Base-by-base conservation (phyloP, 2,329 filamentous ascomycete genomes). In the Aureobasidium leucospermi region DNA sequence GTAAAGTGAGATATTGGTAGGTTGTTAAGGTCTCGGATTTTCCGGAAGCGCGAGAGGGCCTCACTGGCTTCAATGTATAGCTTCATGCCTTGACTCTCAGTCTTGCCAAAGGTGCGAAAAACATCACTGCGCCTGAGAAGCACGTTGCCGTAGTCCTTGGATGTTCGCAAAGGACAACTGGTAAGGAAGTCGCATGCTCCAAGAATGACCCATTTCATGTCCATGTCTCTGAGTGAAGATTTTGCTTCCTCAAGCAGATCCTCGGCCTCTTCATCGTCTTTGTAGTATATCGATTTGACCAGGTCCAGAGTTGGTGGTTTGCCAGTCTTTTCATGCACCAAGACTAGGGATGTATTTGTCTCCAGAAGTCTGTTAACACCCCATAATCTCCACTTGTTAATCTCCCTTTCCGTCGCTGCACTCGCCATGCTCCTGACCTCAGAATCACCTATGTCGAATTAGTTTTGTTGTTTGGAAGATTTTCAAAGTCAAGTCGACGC, bases 321-420 rank as follows among this genome's bases (percentile, higher is more conserved):
- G 52, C 41, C 41, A 11, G 45, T 34, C 31, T 23, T 13, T 45
- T 36, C 52, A n/a, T 45, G 52, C n/a, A 15, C 16, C 42, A 46
- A 15, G 13, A 16, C n/a, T 8, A 45, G 31, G 6, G 41, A n/a
- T 8, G 52, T 13, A 13, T 56, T 46, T 1, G 15, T 9, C 3
- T 58, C 43, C 3, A 58, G 23, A n/a, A 58, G 31, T 8, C 23
- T 47, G 32, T 58, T 58, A 23, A 48, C 28, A 2, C 55, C 55
- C 55, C 55, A 58, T 41, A 58, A 7, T 23, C 34, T 48, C 55
- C 55, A 58, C 16, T 48, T 58, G 43, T 43, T 32, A 10, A 58
- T 29, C 13, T 58, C 34, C 11, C 15, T 48, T 10, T 47, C 55
- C 4, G 19, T 41, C 10, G 34, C 42, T 34, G 55, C 55, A 23